Evolutionary conservation across 2,329 filamentous ascomycete species (phyloP), one percentile per base, ranked within the genome.

Genomic region (Cyphellophora attinorum): DNA sequence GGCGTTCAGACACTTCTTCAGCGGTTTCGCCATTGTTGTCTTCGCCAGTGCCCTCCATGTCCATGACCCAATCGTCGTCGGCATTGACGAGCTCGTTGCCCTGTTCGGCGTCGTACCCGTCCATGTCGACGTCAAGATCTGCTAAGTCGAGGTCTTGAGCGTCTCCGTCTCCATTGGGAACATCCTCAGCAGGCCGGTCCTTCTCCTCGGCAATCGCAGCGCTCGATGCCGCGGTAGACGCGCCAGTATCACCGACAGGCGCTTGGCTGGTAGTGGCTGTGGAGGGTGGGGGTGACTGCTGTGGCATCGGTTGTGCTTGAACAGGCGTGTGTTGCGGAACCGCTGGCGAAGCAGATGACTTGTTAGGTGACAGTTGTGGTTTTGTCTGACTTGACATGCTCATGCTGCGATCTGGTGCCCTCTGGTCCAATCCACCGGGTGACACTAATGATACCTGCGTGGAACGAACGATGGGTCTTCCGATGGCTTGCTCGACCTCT

Each of bases 11-110:
- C n/a, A n/a, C 21, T 25, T 25, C 21, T n/a, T 25, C 21, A 25
- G 21, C 21, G 8, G 21, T 25, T 8, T 8, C 8, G 8, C 8
- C 16, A 6, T 30, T 25, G 16, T 34, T 15, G 6, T 38, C 38
- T 18, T 34, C 37, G 5, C 15, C 34, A 27, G 33, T 29, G 58
- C 42, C 59, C 72, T 81, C 79, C 36, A 78, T 74, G 18, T 86
- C 74, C 38, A 86, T 78, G 3, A 85, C 77, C 81, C 81, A 86
- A 44, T 86, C 82, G 18, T 72, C 78, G 13, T 64, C 70, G 10
- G 70, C 66, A 12, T 65, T 67, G 11, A 56, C 54, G 27, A 53
- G 53, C 6, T 58, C 51, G 13, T 59, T 55, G 13, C 56, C 52
- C 27, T 59, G 54, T 19, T 50, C 50, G 19, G 57, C 58, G 11